A percentile compares a stretch with the other conserved stretches of the same genome.
These are phyloP conservation scores for Phytophthora hibernalis DNA, from an alignment of 352 stramenopile genomes.

Conservation along the genomic window DNA sequence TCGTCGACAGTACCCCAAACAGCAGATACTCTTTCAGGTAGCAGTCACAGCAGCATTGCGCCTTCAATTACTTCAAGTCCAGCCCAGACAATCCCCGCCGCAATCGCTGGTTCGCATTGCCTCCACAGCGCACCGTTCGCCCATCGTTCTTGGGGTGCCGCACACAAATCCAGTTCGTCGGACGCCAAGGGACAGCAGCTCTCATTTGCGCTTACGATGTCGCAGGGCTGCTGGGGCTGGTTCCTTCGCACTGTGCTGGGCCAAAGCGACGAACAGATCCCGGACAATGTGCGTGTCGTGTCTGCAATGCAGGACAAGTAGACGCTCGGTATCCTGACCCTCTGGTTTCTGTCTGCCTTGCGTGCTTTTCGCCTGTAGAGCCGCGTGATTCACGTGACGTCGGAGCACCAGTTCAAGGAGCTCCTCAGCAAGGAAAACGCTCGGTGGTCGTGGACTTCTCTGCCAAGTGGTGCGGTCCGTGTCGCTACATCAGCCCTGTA, in stretches of 20 bases:
- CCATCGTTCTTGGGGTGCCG: neutral
- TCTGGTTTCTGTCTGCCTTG: neutral
- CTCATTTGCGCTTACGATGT: constrained; percentile 48
- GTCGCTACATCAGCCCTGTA: constrained; percentile 82
- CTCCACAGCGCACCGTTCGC: neutral
- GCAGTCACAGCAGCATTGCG: neutral
- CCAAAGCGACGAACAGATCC: constrained; percentile 54
- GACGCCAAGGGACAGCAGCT: neutral
- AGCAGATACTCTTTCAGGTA: neutral
- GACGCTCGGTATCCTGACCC: neutral
- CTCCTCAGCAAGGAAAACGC: constrained; percentile 66
- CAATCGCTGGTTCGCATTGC: neutral
- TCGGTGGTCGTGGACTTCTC: constrained; percentile 89
- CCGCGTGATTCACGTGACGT: constrained; percentile 76
- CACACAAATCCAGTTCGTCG: constrained; percentile 19
- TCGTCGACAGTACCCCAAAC: no score
- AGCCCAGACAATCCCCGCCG: neutral
- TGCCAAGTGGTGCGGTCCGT: constrained; percentile 89
- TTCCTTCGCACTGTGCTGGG: constrained; percentile 67
- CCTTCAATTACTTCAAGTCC: constrained; percentile 3
- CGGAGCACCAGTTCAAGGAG: constrained; percentile 75
- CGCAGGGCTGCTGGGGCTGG: constrained; percentile 76
- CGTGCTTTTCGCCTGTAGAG: constrained; percentile 39
- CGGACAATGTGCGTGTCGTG: constrained; percentile 45
- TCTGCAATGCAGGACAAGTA: neutral